Evolutionary conservation across 78 protist genomes (phyloP).

Genomic region (slime mould (Dictyostelium discoideum)): dicty_2.7 NC_007088.5:2118501-2119000

Average conservation of each 20-base stretch:
- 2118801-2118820: too few relatives aligned
- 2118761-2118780: neutral
- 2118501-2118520: slow-evolving; percentile 39
- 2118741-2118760: too few relatives aligned
- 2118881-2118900: neutral
- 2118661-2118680: too few relatives aligned
- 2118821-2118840: neutral
- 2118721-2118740: neutral
- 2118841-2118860: neutral
- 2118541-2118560: too few relatives aligned
- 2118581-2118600: too few relatives aligned
- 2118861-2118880: too few relatives aligned
- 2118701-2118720: neutral
- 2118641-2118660: too few relatives aligned
- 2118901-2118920: too few relatives aligned
- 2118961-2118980: neutral
- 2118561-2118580: neutral
- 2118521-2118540: neutral
- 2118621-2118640: neutral
- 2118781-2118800: too few relatives aligned
- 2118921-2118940: neutral
- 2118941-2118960: neutral
- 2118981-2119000: neutral
- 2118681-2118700: too few relatives aligned
- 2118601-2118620: neutral